These are phyloP conservation scores for Phyllosticta ampelicida DNA, from an alignment of 2,329 filamentous ascomycete genomes.

Conservation along the genomic window DNA sequence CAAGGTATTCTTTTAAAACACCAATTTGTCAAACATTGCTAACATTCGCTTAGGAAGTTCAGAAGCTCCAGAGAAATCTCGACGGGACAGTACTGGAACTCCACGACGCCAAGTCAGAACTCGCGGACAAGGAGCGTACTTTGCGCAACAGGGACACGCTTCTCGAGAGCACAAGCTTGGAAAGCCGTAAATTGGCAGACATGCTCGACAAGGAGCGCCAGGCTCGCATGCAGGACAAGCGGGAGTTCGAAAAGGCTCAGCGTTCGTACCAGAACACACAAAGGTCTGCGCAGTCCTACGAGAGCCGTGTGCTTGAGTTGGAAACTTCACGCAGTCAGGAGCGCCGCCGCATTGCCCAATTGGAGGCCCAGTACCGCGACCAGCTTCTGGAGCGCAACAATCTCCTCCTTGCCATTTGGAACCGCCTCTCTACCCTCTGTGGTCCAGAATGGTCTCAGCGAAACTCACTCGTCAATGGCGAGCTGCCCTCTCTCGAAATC, in stretches of 20 bases:
- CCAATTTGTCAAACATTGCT: background rate
- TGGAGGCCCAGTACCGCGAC: conserved; percentile 75
- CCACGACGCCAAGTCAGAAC: conserved; percentile 61
- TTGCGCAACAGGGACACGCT: conserved; percentile 82
- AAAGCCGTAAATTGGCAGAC: conserved; percentile 74
- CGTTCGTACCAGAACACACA: conserved; percentile 79
- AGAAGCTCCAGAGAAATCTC: conserved; percentile 77
- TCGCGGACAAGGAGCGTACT: conserved; percentile 83
- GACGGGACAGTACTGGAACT: conserved; percentile 76
- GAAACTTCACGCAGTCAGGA: conserved; percentile 71
- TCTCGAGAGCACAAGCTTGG: conserved; percentile 78
- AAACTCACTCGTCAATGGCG: conserved; percentile 80
- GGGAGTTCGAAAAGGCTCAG: conserved; percentile 78
- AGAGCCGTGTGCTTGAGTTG: conserved; percentile 73
- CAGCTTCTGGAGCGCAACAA: conserved; percentile 85
- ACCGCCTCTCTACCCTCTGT: conserved; percentile 72
- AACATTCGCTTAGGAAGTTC: conserved; percentile 52
- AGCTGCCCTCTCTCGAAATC: conserved; percentile 73
- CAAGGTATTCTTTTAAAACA: conserved; percentile 42
- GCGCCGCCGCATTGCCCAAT: conserved; percentile 59
- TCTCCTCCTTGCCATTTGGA: conserved; percentile 81
- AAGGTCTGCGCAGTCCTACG: conserved; percentile 75
- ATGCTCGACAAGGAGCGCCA: conserved; percentile 85
- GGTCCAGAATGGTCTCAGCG: conserved; percentile 86
- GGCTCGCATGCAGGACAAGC: conserved; percentile 73